Evolutionary conservation across 139 green algal genomes (phyloP), one percentile per base, ranked within the genome.

Genomic region (Nannochloris sp.): DNA sequence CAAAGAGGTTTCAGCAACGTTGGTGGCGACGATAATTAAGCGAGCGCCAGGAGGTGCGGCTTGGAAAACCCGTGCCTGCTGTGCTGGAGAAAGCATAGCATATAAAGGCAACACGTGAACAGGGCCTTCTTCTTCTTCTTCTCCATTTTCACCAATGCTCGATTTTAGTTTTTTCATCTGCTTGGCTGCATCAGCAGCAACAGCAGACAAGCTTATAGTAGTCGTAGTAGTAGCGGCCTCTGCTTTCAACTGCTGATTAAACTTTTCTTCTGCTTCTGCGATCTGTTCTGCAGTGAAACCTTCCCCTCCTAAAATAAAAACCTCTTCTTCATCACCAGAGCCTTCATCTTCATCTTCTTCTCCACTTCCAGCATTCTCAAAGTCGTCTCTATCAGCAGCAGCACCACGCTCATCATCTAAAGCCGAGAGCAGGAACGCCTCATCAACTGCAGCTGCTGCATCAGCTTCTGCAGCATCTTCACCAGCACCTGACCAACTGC

Each of bases 1-100:
- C 29, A 99, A 80, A 1, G 89, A 97, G 0, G 93, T 99, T 72
- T 99, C 93, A 6, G 93, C 93, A 32, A 99, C 92, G 60, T 99
- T 99, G 33, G 93, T 99, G 3, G 93, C 89, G 6, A 98, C 90
- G 1, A 99, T 79, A 14, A 99, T 85, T 5, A 96, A 80, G 23
- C 93, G 72, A 34, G 78, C 57, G 2, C 90, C 93, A 0, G 75
- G 29, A 3, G 90, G 89, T 38, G 77, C 34, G 1, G 78, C 42
- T 30, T 75, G 61, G 73, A 98, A 98, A 54, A 95, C 92, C 9
- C 70, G 60, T 14, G 67, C 62, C 69, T 97, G 90, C 57, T 75
- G 53, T 3, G 55, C 30, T 23, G 70, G 19, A 13, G 88, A 81
- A 62, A 99, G 81, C 81, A 93, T 89, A 1, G 91, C 92, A 67